Evolutionary conservation across 2,329 filamentous ascomycete species (phyloP).

Genomic region (Nothophaeocryptopus gaeumannii): DNA sequence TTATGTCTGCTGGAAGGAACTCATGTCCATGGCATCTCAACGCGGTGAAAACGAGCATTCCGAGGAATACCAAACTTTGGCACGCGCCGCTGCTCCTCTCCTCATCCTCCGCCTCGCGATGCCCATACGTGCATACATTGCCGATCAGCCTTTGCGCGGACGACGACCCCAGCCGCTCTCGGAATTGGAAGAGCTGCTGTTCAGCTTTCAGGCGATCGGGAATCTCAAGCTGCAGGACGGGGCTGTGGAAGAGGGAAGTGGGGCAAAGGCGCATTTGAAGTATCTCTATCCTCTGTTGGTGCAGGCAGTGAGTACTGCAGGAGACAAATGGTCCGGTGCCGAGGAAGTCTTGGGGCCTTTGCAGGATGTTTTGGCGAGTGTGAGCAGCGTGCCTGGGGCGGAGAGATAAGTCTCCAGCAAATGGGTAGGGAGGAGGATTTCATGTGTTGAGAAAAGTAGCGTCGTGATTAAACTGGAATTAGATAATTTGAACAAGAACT

Average conservation of each 20-base stretch:
- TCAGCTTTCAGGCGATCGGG: slow-evolving; percentile 66
- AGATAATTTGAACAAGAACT: too few species aligned
- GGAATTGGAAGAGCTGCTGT: slow-evolving; percentile 74
- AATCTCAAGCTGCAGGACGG: slow-evolving; percentile 55
- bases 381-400: slow-evolving; percentile 15
- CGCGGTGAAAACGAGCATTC: slow-evolving; percentile 5
- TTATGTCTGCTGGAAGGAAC: slow-evolving; percentile 75
- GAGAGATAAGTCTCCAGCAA: background rate
- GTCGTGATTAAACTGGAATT: too few species aligned
- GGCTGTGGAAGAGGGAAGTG: slow-evolving; percentile 27
- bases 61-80: slow-evolving; percentile 58
- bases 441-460: too few species aligned
- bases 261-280: slow-evolving; percentile 70
- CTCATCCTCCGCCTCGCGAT: slow-evolving; percentile 78
- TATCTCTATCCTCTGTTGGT: slow-evolving; percentile 76
- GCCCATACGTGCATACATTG: slow-evolving; percentile 78
- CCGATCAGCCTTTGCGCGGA: slow-evolving; percentile 86
- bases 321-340: slow-evolving; percentile 56
- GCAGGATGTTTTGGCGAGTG: slow-evolving; percentile 39
- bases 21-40: slow-evolving; percentile 46
- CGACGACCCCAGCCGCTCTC: slow-evolving; percentile 82
- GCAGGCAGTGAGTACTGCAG: slow-evolving; percentile 60
- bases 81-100: slow-evolving; percentile 73
- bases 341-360: slow-evolving; percentile 49
- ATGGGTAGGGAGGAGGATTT: background rate